Evolutionary conservation across 163 green algal genomes (phyloP).

Genomic region (Chlorella variabilis): DNA sequence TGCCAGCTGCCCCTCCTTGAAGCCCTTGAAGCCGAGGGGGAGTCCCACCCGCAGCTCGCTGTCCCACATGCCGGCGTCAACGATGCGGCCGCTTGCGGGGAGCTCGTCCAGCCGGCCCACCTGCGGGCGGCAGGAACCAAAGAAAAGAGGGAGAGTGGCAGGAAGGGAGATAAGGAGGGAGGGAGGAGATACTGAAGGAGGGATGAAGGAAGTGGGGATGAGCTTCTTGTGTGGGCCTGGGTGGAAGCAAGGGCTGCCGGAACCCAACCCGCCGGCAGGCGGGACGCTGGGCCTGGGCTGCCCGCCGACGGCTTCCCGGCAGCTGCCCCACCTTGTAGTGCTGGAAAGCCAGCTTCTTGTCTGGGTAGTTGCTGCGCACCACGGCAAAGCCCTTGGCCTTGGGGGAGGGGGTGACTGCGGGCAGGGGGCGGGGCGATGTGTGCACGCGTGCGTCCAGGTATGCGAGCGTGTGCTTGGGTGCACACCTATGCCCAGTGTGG

Average conservation of each 20-base stretch:
- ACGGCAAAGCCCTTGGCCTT: background rate
- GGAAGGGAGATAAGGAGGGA: too few relatives aligned
- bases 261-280: too few relatives aligned
- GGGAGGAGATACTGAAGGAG: too few relatives aligned
- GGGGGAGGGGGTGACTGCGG: background rate
- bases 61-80: conserved; percentile 8
- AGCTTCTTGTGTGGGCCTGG: too few relatives aligned
- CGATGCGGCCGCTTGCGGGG: background rate
- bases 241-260: too few relatives aligned
- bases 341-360: background rate
- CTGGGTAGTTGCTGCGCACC: background rate
- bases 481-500: too few relatives aligned
- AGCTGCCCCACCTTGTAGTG: background rate
- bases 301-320: too few relatives aligned
- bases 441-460: background rate
- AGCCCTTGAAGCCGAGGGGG: background rate
- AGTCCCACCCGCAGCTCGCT: background rate
- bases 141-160: too few relatives aligned
- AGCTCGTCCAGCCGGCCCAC: background rate
- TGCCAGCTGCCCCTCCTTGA: background rate
- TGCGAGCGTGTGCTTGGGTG: too few relatives aligned
- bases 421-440: background rate
- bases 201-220: too few relatives aligned
- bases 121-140: too few relatives aligned
- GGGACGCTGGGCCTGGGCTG: too few relatives aligned